Evolutionary conservation across 495 filamentous ascomycete species (phyloP), one percentile per base, ranked within the genome.

Genomic region (Friedmanniomyces endolithicus): DNA sequence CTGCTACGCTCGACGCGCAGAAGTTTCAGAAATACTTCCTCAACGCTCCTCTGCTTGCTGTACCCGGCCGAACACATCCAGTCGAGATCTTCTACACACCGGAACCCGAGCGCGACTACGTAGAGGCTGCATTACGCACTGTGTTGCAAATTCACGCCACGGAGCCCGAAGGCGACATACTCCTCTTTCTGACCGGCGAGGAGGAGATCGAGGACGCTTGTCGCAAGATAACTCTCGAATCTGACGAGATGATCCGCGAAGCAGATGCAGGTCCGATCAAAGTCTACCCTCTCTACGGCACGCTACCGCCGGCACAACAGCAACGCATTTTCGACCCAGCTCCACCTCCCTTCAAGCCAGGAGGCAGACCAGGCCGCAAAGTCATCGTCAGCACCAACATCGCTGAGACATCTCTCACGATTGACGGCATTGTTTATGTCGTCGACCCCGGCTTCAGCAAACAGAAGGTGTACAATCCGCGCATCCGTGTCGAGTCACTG

Each of bases 81-180:
- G 94, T 99, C 58, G 90, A 97, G 72, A 90, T 99, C 49, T 99
- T 94, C 72, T 99, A 97, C 66, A 99, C 94, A 8, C 88, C 88
- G 2, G 88, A 96, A 67, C 86, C 94, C 9, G 94, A 99, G 72
- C 79, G 87, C 53, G 94, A 99, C 63, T 99, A 99, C 67, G 83
- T 97, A 29, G 92, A 97, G 68, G 90, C 92, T 40, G 87, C 94
- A 0, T 77, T 99, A 40, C 78, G 92, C 19, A 97, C 94, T 0
- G 92, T 97, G 4, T 75, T 97, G 37, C 94, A 97, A 68, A 99
- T 99, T 34, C 94, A 99, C 64, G 87, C 86, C 4, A 84, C 81
- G 0, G 94, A 99, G 64, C 80, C 78, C 0, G 90, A 96, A 65
- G 94, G 94, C 54, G 94, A 99, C 67, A 90, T 99, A 41, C 72